Evolutionary conservation across 371 early-diverging fungal genomes (phyloP).

Genomic region (Circinella minor): DNA sequence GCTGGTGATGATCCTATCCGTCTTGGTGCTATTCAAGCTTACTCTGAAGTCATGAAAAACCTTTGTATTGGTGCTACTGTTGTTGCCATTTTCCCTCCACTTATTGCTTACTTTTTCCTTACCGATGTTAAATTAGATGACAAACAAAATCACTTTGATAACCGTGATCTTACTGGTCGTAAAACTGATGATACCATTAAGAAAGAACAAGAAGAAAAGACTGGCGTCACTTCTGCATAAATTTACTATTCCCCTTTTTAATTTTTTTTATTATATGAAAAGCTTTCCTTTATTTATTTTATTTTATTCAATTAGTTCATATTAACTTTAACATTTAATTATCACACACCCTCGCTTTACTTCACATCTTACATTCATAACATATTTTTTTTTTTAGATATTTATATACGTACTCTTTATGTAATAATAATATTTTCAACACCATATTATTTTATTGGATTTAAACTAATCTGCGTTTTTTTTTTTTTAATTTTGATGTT

Average conservation of each 20-base stretch:
- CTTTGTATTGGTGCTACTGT: constrained; percentile 30
- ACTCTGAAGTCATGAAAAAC: constrained; percentile 31
- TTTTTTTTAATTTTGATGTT: too few species aligned
- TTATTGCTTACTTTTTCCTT: constrained; percentile 22
- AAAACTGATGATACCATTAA: constrained; percentile 7
- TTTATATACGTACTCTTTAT: too few species aligned
- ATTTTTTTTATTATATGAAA: neutral
- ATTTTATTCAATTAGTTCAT: too few species aligned
- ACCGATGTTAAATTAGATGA: constrained; percentile 20
- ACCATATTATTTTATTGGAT: too few species aligned
- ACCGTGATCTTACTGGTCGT: constrained; percentile 23
- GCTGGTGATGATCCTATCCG: constrained; percentile 24
- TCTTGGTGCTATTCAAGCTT: constrained; percentile 37
- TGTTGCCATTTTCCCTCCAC: constrained; percentile 24
- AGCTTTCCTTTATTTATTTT: too few species aligned
- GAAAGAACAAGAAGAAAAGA: constrained; percentile 2
- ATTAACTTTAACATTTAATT: too few species aligned
- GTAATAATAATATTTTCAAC: too few species aligned
- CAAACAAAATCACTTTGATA: constrained; percentile 25
- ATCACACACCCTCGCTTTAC: too few species aligned
- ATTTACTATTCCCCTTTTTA: neutral
- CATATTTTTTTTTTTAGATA: too few species aligned
- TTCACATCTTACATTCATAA: too few species aligned
- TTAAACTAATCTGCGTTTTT: too few species aligned
- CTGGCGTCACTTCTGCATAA: constrained; percentile 2